phyloP scores from a whole-genome alignment of 2,329 filamentous ascomycete genomes.

The Monascus ruber region DNA sequence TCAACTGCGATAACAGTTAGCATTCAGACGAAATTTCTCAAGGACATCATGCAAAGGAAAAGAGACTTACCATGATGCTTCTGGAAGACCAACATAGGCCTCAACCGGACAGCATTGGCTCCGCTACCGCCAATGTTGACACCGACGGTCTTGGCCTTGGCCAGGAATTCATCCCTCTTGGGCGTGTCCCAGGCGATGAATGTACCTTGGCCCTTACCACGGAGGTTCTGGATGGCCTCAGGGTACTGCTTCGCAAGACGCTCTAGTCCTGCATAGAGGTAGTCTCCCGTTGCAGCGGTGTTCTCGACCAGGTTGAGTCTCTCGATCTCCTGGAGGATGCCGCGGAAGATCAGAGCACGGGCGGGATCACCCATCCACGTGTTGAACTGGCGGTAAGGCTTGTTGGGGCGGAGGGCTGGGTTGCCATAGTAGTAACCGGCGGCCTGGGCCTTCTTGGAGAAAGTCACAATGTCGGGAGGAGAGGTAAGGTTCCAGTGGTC shows the following conservation, averaged over 20 bases:
- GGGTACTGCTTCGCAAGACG: slow-evolving; percentile 60
- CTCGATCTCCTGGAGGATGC: slow-evolving; percentile 73
- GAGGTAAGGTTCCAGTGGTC: slow-evolving; percentile 77
- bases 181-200: slow-evolving; percentile 89
- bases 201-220: slow-evolving; percentile 78
- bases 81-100: slow-evolving; percentile 90
- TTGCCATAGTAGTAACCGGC: slow-evolving; percentile 87
- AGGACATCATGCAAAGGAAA: slow-evolving; percentile 3
- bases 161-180: slow-evolving; percentile 65
- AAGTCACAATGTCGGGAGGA: slow-evolving; percentile 87
- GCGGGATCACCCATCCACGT: slow-evolving; percentile 94
- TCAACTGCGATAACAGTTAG: slow-evolving; percentile 42
- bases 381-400: slow-evolving; percentile 93
- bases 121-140: slow-evolving; percentile 84
- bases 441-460: slow-evolving; percentile 90
- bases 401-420: slow-evolving; percentile 70
- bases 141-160: slow-evolving; percentile 65
- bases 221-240: slow-evolving; percentile 66
- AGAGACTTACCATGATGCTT: slow-evolving; percentile 57
- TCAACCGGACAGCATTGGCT: slow-evolving; percentile 59
- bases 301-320: slow-evolving; percentile 64
- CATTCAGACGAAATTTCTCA: not conserved
- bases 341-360: slow-evolving; percentile 72
- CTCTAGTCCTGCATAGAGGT: slow-evolving; percentile 62
- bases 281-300: slow-evolving; percentile 67